These are phyloP conservation scores for Lasiosphaeria hispida DNA, from an alignment of 495 filamentous ascomycete species.

Conservation along the genomic window DNA sequence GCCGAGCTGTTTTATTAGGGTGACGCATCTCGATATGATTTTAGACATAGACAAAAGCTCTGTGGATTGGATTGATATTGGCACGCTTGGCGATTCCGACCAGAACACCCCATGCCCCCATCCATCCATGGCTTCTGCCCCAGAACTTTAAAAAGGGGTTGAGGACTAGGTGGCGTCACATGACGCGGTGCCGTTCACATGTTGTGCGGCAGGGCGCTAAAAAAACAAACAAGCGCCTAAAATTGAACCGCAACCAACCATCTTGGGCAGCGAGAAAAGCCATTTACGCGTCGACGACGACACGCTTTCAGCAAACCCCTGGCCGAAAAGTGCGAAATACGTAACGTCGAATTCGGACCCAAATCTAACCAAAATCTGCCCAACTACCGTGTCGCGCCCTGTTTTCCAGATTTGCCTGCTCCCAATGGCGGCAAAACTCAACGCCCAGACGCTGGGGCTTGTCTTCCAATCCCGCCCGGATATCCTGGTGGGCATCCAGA, in stretches of 20 bases:
- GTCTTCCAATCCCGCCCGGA: slow-evolving; percentile 48
- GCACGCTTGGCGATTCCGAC: background rate
- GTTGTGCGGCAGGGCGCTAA: background rate
- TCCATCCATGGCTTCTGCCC: background rate
- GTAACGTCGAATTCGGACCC: background rate
- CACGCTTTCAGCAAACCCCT: background rate
- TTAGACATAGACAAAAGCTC: slow-evolving; percentile 14
- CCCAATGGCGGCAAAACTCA: slow-evolving; percentile 41
- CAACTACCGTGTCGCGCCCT: background rate
- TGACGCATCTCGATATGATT: background rate
- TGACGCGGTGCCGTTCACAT: background rate
- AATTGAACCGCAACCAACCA: slow-evolving; percentile 3
- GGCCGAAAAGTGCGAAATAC: background rate
- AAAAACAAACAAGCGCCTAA: slow-evolving; percentile 3
- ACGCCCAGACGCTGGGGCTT: slow-evolving; percentile 38
- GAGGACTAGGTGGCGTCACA: slow-evolving; percentile 6
- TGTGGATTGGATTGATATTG: background rate
- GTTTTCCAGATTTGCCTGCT: slow-evolving; percentile 2
- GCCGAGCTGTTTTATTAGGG: background rate
- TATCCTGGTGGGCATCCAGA: slow-evolving; percentile 41
- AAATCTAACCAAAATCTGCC: background rate
- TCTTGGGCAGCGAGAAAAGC: background rate
- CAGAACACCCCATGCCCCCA: background rate
- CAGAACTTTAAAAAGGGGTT: background rate
- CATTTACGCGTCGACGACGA: slow-evolving; percentile 15